Percentiles rank a stretch among this genome's conserved stretches.
Conservation (phyloP, 139 green algal species). For the Pycnococcus provasolii region DNA sequence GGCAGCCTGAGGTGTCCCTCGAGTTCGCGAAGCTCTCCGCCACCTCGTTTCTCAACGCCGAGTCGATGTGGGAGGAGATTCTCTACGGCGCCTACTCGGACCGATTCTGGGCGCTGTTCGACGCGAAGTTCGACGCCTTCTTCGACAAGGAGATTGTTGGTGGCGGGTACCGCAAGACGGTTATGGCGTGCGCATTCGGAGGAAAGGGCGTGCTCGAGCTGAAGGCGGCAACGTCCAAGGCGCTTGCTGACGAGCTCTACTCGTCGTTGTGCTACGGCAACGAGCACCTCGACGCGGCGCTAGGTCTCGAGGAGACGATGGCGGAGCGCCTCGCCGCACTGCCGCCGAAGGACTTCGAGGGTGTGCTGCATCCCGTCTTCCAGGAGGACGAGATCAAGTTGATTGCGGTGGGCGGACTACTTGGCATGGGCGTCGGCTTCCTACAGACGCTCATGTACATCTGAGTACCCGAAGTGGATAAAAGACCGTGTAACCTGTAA, state of each 20-base stretch:
- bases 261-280: neutral
- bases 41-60: constrained; percentile 28
- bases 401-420: constrained; percentile 36
- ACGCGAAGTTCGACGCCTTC: constrained; percentile 6
- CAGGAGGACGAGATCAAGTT: constrained; percentile 44
- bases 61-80: constrained; percentile 32
- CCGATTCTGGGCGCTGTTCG: constrained; percentile 17
- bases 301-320: constrained; percentile 25
- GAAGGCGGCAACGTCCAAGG: neutral
- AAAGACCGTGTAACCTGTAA: too few species aligned
- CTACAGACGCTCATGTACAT: constrained; percentile 9
- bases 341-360: constrained; percentile 31
- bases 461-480: too few species aligned
- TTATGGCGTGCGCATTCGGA: neutral
- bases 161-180: neutral
- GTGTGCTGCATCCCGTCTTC: constrained; percentile 39
- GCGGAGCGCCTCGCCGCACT: constrained; percentile 15
- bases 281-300: constrained; percentile 25
- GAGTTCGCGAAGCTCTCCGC: constrained; percentile 26
- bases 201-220: neutral
- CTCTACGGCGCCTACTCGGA: constrained; percentile 12
- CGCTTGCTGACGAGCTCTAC: neutral
- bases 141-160: constrained; percentile 4
- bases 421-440: constrained; percentile 32
- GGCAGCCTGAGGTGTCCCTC: constrained; percentile 32